Conservation (phyloP, 805 yeast species). For the Saccharomycodes ludwigii region DNA sequence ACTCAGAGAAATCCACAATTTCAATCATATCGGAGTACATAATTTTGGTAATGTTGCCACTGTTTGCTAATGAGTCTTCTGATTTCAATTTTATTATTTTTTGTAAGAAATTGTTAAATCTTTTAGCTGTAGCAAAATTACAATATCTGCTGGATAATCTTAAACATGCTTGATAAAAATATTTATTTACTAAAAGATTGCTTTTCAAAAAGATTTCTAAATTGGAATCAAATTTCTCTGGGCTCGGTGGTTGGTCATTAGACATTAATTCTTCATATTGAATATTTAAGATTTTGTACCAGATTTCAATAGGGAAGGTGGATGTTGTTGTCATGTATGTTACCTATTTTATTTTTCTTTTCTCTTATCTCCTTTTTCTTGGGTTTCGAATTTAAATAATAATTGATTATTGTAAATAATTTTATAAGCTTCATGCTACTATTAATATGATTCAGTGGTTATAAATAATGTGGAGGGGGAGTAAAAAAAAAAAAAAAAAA, state of each 20-base stretch:
- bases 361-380: too few relatives aligned
- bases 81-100: constrained; percentile 38
- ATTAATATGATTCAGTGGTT: too few relatives aligned
- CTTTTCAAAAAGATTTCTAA: constrained; percentile 39
- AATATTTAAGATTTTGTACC: constrained; percentile 41
- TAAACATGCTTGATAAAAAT: constrained; percentile 44
- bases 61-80: constrained; percentile 38
- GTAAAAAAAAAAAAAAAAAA: too few relatives aligned
- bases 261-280: constrained; percentile 38
- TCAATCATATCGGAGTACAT: too few relatives aligned
- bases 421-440: too few relatives aligned
- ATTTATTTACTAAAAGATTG: constrained; percentile 42
- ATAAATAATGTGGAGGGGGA: too few relatives aligned
- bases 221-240: constrained; percentile 30
- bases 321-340: too few relatives aligned
- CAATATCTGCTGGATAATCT: constrained; percentile 55
- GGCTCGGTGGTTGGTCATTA: constrained; percentile 38
- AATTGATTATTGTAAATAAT: too few relatives aligned
- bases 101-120: constrained; percentile 58
- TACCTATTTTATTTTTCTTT: too few relatives aligned
- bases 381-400: too few relatives aligned
- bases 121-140: constrained; percentile 66
- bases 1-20: constrained; percentile 75
- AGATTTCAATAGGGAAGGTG: constrained; percentile 40
- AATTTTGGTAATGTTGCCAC: constrained; percentile 12